Conservation (phyloP, 106 monocot species). For the Acanthochlamys bracteata region DNA sequence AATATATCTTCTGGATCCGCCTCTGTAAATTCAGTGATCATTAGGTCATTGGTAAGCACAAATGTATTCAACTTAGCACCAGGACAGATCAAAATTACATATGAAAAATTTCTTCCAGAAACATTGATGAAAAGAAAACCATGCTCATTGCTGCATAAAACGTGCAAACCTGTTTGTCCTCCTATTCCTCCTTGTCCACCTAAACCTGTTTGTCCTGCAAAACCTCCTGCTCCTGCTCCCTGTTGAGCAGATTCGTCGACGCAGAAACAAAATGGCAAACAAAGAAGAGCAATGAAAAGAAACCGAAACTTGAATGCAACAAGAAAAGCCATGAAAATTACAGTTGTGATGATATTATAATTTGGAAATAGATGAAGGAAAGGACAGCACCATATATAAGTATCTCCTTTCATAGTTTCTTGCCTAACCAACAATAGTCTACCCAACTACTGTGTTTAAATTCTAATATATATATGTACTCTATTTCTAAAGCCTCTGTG, state of each 20-base stretch:
- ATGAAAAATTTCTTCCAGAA: neutral
- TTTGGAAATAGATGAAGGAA: too few relatives aligned
- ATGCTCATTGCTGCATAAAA: too few relatives aligned
- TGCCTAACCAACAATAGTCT: neutral
- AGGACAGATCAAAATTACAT: neutral
- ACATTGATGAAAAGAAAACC: too few relatives aligned
- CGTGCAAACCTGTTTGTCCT: neutral
- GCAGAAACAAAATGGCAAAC: slow-evolving; percentile 10
- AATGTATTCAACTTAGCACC: neutral
- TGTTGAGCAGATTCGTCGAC: neutral
- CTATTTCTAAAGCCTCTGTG: too few relatives aligned
- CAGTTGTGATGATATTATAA: neutral
- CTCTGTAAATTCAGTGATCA: slow-evolving; percentile 14
- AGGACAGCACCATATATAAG: too few relatives aligned
- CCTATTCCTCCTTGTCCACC: neutral
- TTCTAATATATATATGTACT: too few relatives aligned
- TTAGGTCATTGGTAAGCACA: neutral
- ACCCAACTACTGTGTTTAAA: neutral
- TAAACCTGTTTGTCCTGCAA: too few relatives aligned
- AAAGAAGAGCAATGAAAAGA: slow-evolving; percentile 8
- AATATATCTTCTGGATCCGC: slow-evolving; percentile 32
- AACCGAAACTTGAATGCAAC: slow-evolving; percentile 1
- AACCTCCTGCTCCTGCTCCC: too few relatives aligned
- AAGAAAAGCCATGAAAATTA: slow-evolving; percentile 21
- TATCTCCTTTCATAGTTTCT: neutral